phyloP scores from a whole-genome alignment of 306 rosid genomes.

The Trichosanthes truncata region DNA sequence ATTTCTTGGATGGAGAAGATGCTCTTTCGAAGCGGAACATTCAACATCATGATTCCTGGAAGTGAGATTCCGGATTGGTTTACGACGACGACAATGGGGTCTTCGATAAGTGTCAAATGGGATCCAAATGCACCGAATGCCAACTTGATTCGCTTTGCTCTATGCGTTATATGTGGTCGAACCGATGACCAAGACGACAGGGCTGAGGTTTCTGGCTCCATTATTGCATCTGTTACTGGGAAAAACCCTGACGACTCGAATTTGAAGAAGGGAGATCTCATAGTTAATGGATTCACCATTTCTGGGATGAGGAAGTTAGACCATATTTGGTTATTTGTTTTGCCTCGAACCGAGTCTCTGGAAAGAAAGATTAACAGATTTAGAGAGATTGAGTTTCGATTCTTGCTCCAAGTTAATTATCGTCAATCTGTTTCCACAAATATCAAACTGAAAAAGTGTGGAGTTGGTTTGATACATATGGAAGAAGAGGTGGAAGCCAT shows the following conservation, averaged over 20 bases:
- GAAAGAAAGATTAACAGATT: neutral
- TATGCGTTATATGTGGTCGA: neutral
- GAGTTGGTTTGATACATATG: neutral
- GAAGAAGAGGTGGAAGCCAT: neutral
- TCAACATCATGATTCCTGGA: neutral
- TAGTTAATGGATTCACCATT: neutral
- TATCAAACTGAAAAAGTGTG: neutral
- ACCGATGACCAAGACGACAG: neutral
- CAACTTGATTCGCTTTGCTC: neutral
- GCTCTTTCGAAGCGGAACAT: neutral
- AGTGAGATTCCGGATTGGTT: conserved; percentile 13
- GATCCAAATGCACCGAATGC: neutral
- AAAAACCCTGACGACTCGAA: neutral
- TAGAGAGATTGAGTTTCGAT: neutral
- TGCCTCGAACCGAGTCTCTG: neutral
- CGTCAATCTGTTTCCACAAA: neutral
- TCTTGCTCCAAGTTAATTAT: neutral
- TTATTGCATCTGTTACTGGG: neutral
- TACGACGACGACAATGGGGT: neutral
- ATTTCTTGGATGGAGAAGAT: neutral
- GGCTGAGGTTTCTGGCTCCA: neutral
- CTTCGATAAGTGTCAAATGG: neutral
- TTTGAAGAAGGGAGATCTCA: neutral
- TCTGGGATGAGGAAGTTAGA: neutral
- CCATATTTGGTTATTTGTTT: neutral